Conservation (phyloP, 78 protist species). For the Thecamonas trahens region DNA sequence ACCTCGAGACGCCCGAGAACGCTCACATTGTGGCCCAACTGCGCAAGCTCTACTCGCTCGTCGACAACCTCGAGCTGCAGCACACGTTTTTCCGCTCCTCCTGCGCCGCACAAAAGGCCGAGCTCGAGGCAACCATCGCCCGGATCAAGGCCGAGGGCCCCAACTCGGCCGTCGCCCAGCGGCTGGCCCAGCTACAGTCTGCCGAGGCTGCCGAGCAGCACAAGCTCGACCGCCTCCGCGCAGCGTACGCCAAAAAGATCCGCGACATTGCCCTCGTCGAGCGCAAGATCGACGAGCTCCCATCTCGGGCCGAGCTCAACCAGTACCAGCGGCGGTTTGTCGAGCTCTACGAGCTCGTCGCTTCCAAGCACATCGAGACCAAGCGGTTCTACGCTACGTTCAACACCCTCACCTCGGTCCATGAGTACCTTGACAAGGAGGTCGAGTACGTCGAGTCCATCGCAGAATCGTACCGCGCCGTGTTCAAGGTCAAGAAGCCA, state of each 20-base stretch:
- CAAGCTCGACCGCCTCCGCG: no score
- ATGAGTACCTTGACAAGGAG: constrained; percentile 47
- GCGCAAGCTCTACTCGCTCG: no score
- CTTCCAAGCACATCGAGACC: constrained; percentile 74
- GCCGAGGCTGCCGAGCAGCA: no score
- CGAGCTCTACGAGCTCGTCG: constrained; percentile 70
- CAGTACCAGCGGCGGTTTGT: constrained; percentile 86
- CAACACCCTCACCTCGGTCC: constrained; percentile 62
- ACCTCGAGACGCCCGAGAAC: constrained; percentile 58
- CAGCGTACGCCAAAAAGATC: background rate
- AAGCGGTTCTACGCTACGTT: constrained; percentile 59
- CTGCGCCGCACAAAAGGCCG: no score
- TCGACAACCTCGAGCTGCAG: no score
- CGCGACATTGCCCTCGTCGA: constrained; percentile 51
- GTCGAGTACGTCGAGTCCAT: constrained; percentile 38
- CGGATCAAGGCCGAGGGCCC: no score
- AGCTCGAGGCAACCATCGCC: no score
- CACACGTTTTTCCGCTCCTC: no score
- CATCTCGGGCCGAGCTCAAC: constrained; percentile 80
- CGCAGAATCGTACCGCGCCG: background rate
- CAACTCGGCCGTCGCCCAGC: no score
- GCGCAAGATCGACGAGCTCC: constrained; percentile 75
- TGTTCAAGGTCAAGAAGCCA: constrained; percentile 5
- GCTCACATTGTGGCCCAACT: no score
- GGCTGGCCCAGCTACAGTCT: no score